Conservation (phyloP, 106 monocot species). For the Dendrobium huoshanense region DNA sequence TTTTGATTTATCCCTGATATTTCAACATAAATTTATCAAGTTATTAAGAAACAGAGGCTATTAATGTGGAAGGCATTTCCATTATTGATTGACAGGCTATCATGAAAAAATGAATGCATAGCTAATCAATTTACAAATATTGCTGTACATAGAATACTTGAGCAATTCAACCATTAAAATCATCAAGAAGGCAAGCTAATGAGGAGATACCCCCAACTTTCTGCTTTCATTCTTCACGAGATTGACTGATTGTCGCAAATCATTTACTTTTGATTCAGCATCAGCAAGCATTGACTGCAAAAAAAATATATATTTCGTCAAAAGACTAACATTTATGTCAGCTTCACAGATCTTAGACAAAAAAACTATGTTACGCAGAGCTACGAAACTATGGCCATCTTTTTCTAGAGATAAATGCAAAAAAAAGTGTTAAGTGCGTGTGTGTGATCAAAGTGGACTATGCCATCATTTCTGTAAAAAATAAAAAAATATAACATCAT, state of each 20-base stretch:
- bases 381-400: not conserved
- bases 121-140: not conserved
- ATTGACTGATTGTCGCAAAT: slow-evolving; percentile 48
- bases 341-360: not conserved
- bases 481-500: not conserved
- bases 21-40: not conserved
- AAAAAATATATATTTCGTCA: not conserved
- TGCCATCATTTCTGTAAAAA: not conserved
- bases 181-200: not conserved
- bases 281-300: slow-evolving; percentile 36
- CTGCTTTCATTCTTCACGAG: slow-evolving; percentile 49
- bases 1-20: not conserved
- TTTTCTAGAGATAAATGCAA: too few relatives aligned
- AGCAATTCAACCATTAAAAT: not conserved
- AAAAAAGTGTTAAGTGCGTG: not conserved
- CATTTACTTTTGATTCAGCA: slow-evolving; percentile 54
- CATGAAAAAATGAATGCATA: not conserved
- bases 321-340: not conserved
- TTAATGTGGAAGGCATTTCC: not conserved
- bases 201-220: slow-evolving; percentile 49
- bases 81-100: not conserved
- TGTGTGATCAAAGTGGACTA: not conserved
- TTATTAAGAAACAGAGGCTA: not conserved
- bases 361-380: not conserved
- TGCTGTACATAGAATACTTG: not conserved